Percentiles rank a stretch among this genome's conserved stretches.
Conservation (phyloP, 2,329 filamentous ascomycete genomes). For the Clarireedia monteithiana region DNA sequence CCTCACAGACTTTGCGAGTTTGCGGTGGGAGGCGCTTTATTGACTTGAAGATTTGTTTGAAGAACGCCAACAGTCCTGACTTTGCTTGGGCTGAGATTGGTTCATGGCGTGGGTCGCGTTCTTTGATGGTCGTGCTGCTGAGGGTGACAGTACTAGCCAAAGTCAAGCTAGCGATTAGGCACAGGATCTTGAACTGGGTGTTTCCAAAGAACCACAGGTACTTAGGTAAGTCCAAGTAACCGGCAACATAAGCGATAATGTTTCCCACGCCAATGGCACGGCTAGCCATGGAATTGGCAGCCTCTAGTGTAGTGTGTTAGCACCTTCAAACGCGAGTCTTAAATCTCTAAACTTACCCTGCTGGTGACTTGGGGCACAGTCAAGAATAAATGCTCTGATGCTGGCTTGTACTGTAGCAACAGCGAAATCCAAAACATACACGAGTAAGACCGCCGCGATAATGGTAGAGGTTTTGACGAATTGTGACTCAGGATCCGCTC, state of each 20-base stretch:
- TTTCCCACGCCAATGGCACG: slow-evolving; percentile 81
- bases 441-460: slow-evolving; percentile 71
- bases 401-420: slow-evolving; percentile 95
- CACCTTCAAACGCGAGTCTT: too few species aligned
- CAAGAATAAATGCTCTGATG: slow-evolving; percentile 86
- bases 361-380: slow-evolving; percentile 85
- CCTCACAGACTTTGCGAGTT: slow-evolving; percentile 71
- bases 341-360: slow-evolving; percentile 44
- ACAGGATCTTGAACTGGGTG: slow-evolving; percentile 89
- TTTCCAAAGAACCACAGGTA: slow-evolving; percentile 73
- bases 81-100: slow-evolving; percentile 51
- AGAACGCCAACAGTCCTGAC: slow-evolving; percentile 68
- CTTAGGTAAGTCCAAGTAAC: slow-evolving; percentile 71
- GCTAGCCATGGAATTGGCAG: slow-evolving; percentile 90
- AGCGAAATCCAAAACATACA: slow-evolving; percentile 87
- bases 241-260: slow-evolving; percentile 82
- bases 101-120: slow-evolving; percentile 73
- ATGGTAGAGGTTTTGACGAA: slow-evolving; percentile 62
- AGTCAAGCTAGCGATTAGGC: slow-evolving; percentile 71
- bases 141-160: slow-evolving; percentile 63
- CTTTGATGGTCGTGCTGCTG: slow-evolving; percentile 61
- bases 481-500: slow-evolving; percentile 56
- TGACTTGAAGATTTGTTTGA: slow-evolving; percentile 67
- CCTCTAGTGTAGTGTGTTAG: slow-evolving; percentile 26
- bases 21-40: slow-evolving; percentile 74